Percentiles rank a stretch among this genome's conserved stretches.
Evolutionary conservation across 2,329 filamentous ascomycete species (phyloP).

Genomic region (Paraconiothyrium sp.): DNA sequence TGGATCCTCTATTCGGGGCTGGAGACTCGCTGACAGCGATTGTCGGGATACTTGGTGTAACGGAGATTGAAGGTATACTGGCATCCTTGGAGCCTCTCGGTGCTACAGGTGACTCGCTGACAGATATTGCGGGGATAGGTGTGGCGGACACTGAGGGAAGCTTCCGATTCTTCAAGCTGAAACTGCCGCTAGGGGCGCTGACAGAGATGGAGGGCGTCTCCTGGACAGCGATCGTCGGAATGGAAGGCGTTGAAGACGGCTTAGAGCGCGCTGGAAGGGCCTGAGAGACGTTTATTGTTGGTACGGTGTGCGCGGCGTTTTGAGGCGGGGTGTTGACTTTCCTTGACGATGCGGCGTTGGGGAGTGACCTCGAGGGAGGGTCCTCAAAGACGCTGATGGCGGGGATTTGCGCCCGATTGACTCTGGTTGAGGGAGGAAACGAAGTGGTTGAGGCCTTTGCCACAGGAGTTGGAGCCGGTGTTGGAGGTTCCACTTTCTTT

Average conservation of each 20-base stretch:
- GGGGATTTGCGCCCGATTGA: conserved; percentile 31
- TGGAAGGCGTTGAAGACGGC: conserved; percentile 36
- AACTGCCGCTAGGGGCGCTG: conserved; percentile 25
- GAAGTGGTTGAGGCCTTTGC: conserved; percentile 41
- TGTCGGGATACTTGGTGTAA: conserved; percentile 28
- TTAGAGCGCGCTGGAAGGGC: conserved; percentile 38
- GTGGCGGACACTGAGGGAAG: conserved; percentile 27
- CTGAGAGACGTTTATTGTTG: conserved; percentile 63
- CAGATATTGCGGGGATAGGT: conserved; percentile 8
- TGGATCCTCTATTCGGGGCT: conserved; percentile 16
- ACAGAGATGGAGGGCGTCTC: conserved; percentile 39
- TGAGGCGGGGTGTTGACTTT: conserved; percentile 41
- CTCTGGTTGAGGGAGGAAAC: conserved; percentile 29
- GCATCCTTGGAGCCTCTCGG: conserved; percentile 16
- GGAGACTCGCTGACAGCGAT: conserved; percentile 32
- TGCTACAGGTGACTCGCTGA: conserved; percentile 14
- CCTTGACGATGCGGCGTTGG: conserved; percentile 33
- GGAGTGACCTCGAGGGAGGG: conserved; percentile 39
- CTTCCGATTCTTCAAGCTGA: conserved; percentile 24
- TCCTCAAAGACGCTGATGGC: conserved; percentile 40
- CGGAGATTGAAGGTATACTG: conserved; percentile 23
- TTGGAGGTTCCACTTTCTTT: conserved; percentile 17
- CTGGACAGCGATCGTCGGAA: conserved; percentile 37
- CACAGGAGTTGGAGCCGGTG: conserved; percentile 39
- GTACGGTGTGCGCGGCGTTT: conserved; percentile 35